Evolutionary conservation across 192 early-diverging fungal species (phyloP).

Genomic region (Entophlyctis helioformis): DNA sequence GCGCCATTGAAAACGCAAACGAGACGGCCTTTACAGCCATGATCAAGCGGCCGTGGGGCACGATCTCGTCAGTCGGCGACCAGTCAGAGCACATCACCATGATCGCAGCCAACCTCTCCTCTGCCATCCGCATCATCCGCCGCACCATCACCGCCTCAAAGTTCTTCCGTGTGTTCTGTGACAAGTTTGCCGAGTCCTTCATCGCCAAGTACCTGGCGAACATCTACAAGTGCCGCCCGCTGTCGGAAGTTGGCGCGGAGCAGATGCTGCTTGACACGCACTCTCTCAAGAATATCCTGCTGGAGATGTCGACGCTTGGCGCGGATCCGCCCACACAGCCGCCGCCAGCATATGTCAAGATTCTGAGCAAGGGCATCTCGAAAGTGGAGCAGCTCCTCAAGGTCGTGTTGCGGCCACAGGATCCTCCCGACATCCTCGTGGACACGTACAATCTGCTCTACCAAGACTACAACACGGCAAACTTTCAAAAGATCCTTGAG

Average conservation of each 20-base stretch:
- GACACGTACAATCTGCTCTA: conserved; percentile 85
- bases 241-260: conserved; percentile 91
- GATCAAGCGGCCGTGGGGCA: conserved; percentile 68
- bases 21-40: conserved; percentile 63
- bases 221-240: conserved; percentile 63
- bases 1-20: conserved; percentile 49
- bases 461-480: conserved; percentile 48
- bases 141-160: conserved; percentile 53
- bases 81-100: conserved; percentile 76
- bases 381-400: conserved; percentile 84
- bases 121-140: conserved; percentile 44
- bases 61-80: conserved; percentile 80
- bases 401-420: conserved; percentile 70
- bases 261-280: conserved; percentile 92
- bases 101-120: conserved; percentile 45
- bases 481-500: conserved; percentile 71
- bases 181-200: conserved; percentile 86
- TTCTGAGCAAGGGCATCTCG: conserved; percentile 68
- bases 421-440: conserved; percentile 72
- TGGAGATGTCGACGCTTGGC: conserved; percentile 60
- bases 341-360: conserved; percentile 60
- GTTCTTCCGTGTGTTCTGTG: conserved; percentile 81
- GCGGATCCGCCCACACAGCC: conserved; percentile 31
- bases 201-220: conserved; percentile 53
- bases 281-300: conserved; percentile 71